Evolutionary conservation across 2,329 filamentous ascomycete species (phyloP).

Genomic region (Ceratocystis harringtonii): DNA sequence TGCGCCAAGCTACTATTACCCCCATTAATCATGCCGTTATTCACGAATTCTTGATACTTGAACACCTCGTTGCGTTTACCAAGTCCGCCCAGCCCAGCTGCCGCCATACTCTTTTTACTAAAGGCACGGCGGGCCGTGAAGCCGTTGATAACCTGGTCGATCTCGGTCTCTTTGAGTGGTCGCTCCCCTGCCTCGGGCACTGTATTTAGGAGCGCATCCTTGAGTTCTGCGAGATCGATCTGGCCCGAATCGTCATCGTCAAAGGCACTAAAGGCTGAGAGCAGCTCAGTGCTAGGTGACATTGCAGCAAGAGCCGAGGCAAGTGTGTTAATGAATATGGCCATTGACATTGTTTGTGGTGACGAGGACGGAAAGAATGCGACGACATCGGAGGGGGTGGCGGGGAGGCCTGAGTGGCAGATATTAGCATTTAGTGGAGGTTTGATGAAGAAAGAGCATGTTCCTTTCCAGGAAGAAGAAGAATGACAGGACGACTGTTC

Average conservation of each 20-base stretch:
- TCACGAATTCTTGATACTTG: constrained; percentile 83
- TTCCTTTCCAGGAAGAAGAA: no score
- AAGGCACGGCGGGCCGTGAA: constrained; percentile 78
- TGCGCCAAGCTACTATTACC: constrained; percentile 2
- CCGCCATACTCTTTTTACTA: constrained; percentile 36
- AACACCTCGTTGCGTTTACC: constrained; percentile 74
- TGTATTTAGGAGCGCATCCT: constrained; percentile 69
- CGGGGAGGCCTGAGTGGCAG: constrained; percentile 48
- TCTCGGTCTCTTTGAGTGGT: constrained; percentile 52
- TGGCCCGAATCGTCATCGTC: constrained; percentile 93
- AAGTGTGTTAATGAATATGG: constrained; percentile 71
- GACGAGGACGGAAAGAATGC: constrained; percentile 66
- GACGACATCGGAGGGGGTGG: constrained; percentile 53
- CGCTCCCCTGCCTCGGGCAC: constrained; percentile 57
- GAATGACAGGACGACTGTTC: no score
- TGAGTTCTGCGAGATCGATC: constrained; percentile 67
- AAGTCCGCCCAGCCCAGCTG: constrained; percentile 22
- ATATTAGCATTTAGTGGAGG: constrained; percentile 15
- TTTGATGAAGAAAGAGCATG: background rate
- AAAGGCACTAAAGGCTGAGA: constrained; percentile 86
- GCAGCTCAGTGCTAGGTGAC: constrained; percentile 63
- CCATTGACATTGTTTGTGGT: constrained; percentile 62
- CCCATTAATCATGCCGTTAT: constrained; percentile 40
- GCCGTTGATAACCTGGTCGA: constrained; percentile 74
- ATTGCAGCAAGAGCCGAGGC: constrained; percentile 59